phyloP scores from a whole-genome alignment of 1,284 basidiomycete species.

The Cystobasidium pallidum region DNA sequence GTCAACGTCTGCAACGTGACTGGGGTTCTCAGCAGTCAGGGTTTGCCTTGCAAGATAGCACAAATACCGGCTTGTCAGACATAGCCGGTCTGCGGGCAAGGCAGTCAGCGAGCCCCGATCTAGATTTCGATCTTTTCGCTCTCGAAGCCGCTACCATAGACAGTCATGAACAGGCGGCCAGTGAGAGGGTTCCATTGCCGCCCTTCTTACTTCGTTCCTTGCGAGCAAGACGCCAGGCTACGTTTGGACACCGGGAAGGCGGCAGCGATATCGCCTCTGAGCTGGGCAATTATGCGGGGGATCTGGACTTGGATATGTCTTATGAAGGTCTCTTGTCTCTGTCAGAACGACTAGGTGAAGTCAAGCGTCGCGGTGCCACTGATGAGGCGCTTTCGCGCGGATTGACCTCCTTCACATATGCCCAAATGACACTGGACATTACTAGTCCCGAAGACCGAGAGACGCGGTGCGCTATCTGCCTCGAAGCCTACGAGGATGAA shows the following conservation, averaged over 20 bases:
- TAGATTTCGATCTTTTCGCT: not conserved
- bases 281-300: constrained; percentile 30
- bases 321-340: constrained; percentile 42
- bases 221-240: constrained; percentile 6
- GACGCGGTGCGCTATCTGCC: constrained; percentile 42
- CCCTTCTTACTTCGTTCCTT: constrained; percentile 25
- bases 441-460: not conserved
- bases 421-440: not conserved
- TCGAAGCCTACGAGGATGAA: constrained; percentile 35
- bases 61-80: constrained; percentile 1
- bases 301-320: constrained; percentile 31
- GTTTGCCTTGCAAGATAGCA: constrained; percentile 13
- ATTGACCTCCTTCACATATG: constrained; percentile 2
- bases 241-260: constrained; percentile 11
- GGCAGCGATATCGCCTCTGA: constrained; percentile 14
- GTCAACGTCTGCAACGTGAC: not conserved
- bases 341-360: constrained; percentile 34
- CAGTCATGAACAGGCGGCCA: not conserved
- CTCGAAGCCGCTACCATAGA: not conserved
- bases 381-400: constrained; percentile 15
- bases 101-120: not conserved
- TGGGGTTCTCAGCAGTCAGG: not conserved
- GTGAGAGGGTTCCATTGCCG: constrained; percentile 8
- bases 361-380: constrained; percentile 17
- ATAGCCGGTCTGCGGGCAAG: not conserved